phyloP scores from a whole-genome alignment of 352 stramenopile species.

The Detonula confervacea region DNA sequence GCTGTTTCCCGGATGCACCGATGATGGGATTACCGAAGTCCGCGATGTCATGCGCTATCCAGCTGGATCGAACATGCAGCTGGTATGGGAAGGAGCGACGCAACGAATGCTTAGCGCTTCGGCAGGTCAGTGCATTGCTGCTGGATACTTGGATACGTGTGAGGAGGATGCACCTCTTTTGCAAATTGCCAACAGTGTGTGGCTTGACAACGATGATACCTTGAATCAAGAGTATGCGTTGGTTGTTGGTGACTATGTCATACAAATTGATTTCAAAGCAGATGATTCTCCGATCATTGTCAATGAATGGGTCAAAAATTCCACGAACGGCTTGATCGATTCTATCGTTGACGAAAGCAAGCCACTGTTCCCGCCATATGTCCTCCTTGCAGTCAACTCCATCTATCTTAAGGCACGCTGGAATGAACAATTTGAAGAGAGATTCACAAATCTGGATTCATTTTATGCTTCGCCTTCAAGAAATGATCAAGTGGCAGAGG shows the following conservation, averaged over 20 bases:
- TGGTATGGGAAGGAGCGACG: constrained; percentile 12
- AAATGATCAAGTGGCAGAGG: neutral
- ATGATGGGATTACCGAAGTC: constrained; percentile 19
- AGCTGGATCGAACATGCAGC: constrained; percentile 3
- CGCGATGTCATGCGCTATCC: constrained; percentile 21
- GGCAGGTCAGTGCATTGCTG: neutral
- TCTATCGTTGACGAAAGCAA: constrained; percentile 16
- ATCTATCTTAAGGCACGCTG: constrained; percentile 47
- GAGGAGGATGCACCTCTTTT: constrained; percentile 20
- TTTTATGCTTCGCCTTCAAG: constrained; percentile 26
- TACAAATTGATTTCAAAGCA: constrained; percentile 27
- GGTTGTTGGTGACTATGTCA: constrained; percentile 31
- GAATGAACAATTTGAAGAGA: constrained; percentile 14
- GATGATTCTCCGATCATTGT: neutral
- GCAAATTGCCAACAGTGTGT: constrained; percentile 41
- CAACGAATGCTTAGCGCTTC: neutral
- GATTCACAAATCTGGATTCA: constrained; percentile 24
- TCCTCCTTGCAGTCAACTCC: constrained; percentile 38
- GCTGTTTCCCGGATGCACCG: constrained; percentile 19
- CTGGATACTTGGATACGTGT: too few relatives aligned
- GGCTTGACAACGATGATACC: constrained; percentile 11
- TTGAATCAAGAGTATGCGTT: constrained; percentile 25
- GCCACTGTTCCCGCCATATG: constrained; percentile 4
- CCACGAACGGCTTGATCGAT: constrained; percentile 41
- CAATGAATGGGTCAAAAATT: constrained; percentile 42